Evolutionary conservation across 345 rosid genomes (phyloP).

Genomic region (Hibiscus mutabilis): DNA sequence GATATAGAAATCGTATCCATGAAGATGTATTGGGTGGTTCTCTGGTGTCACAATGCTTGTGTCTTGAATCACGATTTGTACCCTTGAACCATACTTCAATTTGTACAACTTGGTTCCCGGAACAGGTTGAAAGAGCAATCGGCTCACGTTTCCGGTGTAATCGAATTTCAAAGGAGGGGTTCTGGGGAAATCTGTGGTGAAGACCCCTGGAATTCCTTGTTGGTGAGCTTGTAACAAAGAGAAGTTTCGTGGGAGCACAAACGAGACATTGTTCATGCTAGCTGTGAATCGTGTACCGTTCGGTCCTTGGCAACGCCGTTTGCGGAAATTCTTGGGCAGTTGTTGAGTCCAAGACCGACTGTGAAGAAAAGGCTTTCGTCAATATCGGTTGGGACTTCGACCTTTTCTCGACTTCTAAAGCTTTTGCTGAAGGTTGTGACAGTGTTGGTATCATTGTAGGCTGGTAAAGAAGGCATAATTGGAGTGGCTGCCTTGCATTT

Average conservation of each 20-base stretch:
- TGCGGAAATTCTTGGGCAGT: conserved; percentile 48
- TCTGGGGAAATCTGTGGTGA: conserved; percentile 74
- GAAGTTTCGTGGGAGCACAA: conserved; percentile 53
- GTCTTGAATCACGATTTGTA: conserved; percentile 76
- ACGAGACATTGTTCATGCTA: conserved; percentile 79
- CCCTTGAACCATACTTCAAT: conserved; percentile 61
- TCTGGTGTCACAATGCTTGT: conserved; percentile 77
- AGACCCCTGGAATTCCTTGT: conserved; percentile 59
- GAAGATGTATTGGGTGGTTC: conserved; percentile 89
- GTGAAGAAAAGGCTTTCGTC: conserved; percentile 71
- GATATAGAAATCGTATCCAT: conserved; percentile 89
- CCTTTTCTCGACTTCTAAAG: conserved; percentile 44
- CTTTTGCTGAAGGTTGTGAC: conserved; percentile 48
- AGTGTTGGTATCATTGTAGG: conserved; percentile 65
- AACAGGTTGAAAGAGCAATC: conserved; percentile 58
- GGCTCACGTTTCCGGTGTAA: conserved; percentile 81
- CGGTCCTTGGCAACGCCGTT: conserved; percentile 65
- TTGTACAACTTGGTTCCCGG: conserved; percentile 57
- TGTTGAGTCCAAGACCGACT: conserved; percentile 63
- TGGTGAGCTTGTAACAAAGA: conserved; percentile 72
- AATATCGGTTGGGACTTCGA: conserved; percentile 51
- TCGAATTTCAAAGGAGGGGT: conserved; percentile 59
- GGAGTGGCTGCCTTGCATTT: conserved; percentile 29
- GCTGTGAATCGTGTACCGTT: conserved; percentile 84
- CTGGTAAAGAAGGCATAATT: conserved; percentile 48